A percentile compares a stretch with the other conserved stretches of the same genome.
These are phyloP conservation scores for Beta lomatogona DNA, from an alignment of 179 eudicot species.

Conservation along the genomic window DNA sequence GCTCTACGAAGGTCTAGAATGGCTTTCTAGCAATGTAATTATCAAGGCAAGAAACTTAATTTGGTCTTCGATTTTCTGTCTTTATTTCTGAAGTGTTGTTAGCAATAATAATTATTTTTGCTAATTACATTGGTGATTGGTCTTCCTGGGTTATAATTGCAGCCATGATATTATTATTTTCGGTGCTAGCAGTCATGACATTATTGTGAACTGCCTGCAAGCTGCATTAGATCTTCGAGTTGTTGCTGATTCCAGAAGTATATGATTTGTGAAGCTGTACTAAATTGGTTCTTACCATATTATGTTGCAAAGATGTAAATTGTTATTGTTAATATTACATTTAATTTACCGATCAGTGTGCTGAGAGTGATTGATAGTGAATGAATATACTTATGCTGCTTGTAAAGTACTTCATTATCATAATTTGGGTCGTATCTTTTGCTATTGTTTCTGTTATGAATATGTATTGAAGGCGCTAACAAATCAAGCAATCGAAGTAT, in stretches of 20 bases:
- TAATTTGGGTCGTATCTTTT: background rate
- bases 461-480: too few species aligned
- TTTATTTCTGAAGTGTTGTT: background rate
- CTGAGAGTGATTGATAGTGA: background rate
- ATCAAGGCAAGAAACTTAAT: constrained; percentile 11
- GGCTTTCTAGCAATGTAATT: constrained; percentile 35
- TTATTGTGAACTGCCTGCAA: background rate
- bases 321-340: background rate
- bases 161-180: background rate
- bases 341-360: background rate
- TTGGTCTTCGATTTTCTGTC: background rate
- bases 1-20: constrained; percentile 39
- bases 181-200: background rate
- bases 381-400: background rate
- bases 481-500: too few species aligned
- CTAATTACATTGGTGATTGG: background rate
- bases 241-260: background rate
- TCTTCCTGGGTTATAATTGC: constrained; percentile 4
- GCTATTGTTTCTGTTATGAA: background rate
- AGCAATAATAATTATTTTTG: background rate
- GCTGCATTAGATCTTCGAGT: background rate
- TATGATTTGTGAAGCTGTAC: background rate
- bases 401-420: background rate
- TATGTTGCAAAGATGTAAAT: background rate
- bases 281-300: background rate